Conservation (phyloP, 2,329 filamentous ascomycete species). For the Nemania diffusa region DNA sequence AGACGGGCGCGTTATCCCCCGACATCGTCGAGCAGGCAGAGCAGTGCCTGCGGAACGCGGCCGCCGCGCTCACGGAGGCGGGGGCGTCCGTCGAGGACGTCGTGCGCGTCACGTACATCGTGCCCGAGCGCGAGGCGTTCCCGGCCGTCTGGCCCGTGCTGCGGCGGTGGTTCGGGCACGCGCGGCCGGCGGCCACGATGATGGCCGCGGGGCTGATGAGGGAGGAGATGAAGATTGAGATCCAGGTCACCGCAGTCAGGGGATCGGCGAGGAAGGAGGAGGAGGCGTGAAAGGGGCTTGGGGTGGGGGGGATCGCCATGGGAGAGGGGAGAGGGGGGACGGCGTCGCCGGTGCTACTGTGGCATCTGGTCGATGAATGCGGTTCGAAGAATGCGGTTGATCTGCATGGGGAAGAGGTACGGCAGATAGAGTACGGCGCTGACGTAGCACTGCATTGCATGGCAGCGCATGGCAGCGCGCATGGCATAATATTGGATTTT, state of each 20-base stretch:
- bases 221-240: slow-evolving; percentile 36
- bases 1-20: slow-evolving; percentile 30
- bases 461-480: background rate
- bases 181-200: slow-evolving; percentile 36
- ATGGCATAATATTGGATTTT: slow-evolving; percentile 8
- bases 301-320: no score
- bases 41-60: slow-evolving; percentile 32
- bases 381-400: slow-evolving; percentile 4
- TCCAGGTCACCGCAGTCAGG: slow-evolving; percentile 35
- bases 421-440: background rate
- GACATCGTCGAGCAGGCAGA: slow-evolving; percentile 35
- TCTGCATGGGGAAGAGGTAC: background rate
- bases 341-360: background rate
- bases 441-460: slow-evolving; percentile 14
- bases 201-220: slow-evolving; percentile 31
- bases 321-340: background rate
- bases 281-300: background rate
- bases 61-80: slow-evolving; percentile 27
- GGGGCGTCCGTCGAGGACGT: slow-evolving; percentile 31
- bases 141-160: slow-evolving; percentile 30
- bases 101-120: slow-evolving; percentile 36
- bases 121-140: slow-evolving; percentile 30
- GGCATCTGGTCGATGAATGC: background rate
- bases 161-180: slow-evolving; percentile 33
- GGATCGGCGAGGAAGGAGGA: slow-evolving; percentile 29